A percentile compares a stretch with the other conserved stretches of the same genome.
These are phyloP conservation scores for Madurella mycetomatis DNA, from an alignment of 2,329 filamentous ascomycete species.

Conservation along the genomic window DNA sequence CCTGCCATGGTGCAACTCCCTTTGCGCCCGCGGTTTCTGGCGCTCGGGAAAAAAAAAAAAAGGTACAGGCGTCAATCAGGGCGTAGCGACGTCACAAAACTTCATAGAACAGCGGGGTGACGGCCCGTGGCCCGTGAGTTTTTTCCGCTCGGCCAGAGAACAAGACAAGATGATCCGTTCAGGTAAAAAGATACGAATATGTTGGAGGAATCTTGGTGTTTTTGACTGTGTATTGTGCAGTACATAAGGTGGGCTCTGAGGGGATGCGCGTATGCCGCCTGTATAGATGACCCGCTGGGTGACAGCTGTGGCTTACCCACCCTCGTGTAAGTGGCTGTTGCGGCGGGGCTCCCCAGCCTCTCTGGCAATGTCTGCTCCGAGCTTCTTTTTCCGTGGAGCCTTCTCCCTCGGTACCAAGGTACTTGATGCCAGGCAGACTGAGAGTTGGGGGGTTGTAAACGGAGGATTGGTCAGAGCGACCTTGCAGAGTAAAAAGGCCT, in stretches of 20 bases:
- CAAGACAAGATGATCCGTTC: not conserved
- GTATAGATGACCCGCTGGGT: too few species aligned
- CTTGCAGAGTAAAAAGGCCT: too few species aligned
- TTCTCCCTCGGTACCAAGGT: too few species aligned
- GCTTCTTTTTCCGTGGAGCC: too few species aligned
- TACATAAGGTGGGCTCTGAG: not conserved
- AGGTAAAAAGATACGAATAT: not conserved
- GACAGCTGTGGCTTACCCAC: too few species aligned
- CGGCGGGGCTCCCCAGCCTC: too few species aligned
- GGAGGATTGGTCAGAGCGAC: too few species aligned
- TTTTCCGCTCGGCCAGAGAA: not conserved
- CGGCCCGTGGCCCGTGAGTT: not conserved
- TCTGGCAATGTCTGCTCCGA: too few species aligned
- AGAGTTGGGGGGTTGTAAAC: too few species aligned
- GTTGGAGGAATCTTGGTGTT: not conserved
- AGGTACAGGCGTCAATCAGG: not conserved
- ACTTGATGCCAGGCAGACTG: too few species aligned
- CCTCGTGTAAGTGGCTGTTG: too few species aligned
- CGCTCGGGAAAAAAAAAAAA: not conserved
- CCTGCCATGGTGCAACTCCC: slow-evolving; percentile 62
- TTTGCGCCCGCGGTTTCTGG: slow-evolving; percentile 1
- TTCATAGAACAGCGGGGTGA: slow-evolving; percentile 5
- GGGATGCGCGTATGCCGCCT: too few species aligned
- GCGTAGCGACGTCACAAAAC: slow-evolving; percentile 6
- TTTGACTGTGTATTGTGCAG: not conserved